Evolutionary conservation across 78 protist species (phyloP), one percentile per base, ranked within the genome.

Genomic region (Dictyostelium brefeldianum): DNA sequence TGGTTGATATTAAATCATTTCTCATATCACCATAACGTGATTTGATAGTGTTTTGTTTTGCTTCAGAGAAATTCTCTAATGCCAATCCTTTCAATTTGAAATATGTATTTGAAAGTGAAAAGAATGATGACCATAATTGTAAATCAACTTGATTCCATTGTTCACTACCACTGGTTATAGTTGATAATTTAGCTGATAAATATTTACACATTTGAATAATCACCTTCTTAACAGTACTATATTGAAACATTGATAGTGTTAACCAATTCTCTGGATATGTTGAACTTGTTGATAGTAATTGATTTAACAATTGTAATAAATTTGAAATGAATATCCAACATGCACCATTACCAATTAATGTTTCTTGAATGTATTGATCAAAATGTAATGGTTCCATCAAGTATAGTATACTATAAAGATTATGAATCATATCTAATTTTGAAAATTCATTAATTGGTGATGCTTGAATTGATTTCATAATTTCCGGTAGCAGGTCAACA

Each of bases 21-120:
- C 94, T 69, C 94, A 89, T 89, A 78, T 89, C 94, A 73, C 94
- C 94, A 81, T 89, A 81, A 54, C 94, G 67, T 31, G 89, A 71
- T 57, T 74, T 69, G 10, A 89, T 89, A 0, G 80, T 78, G 5
- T 78, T 75, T 73, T 81, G 89, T 22, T 89, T 89, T 0, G 84
- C 80, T 31, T 89, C 94, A 11, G 54, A 41, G 41, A 89, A 89
- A 22, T 81, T 56, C 27, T 85, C 92, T 0, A 85, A 46, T 7
- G 83, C 92, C 10, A 89, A 57, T 36, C 89, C 94, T 31, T 80
- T 80, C 6, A 81, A 29, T 48, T 81, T 89, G 53, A 89, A 69
- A 65, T 57, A 89, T 5, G 94, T 81, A 18, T 62, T 81, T 9
- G 94, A 69, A 5, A 89, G 20, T 12, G 89, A 62, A 18, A 89